phyloP scores from a whole-genome alignment of 768 basidiomycete species.

The Suillus paluster region DNA sequence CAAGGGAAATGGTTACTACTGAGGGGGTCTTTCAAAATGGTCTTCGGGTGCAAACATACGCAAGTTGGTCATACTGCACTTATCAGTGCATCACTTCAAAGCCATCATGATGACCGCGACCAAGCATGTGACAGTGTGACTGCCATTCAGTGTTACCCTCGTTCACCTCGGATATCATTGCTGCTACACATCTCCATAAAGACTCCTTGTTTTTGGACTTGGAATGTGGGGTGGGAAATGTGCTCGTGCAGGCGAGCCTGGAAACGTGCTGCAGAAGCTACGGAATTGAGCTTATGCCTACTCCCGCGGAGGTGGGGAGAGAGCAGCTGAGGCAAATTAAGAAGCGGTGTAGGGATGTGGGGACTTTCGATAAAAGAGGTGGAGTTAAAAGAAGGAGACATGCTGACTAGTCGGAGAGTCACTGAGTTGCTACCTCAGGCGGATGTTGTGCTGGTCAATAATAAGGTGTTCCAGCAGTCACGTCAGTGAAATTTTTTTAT shows the following conservation, averaged over 20 bases:
- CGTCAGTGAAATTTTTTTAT: conserved; percentile 50
- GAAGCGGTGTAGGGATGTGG: conserved; percentile 89
- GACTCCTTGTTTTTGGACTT: conserved; percentile 80
- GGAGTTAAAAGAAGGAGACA: conserved; percentile 84
- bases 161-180: conserved; percentile 60
- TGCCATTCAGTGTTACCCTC: conserved; percentile 85
- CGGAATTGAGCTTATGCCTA: conserved; percentile 79
- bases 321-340: conserved; percentile 76
- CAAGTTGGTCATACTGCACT: too few species aligned
- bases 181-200: conserved; percentile 52
- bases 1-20: too few species aligned
- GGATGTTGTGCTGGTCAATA: conserved; percentile 91
- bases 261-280: conserved; percentile 80
- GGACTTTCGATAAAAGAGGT: conserved; percentile 77
- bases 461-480: conserved; percentile 79
- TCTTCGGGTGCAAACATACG: too few species aligned
- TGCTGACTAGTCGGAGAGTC: conserved; percentile 71
- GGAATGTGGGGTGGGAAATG: conserved; percentile 87
- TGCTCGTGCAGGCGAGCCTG: conserved; percentile 79
- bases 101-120: too few species aligned
- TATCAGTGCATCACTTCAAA: too few species aligned
- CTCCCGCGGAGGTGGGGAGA: conserved; percentile 80
- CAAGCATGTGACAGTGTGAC: too few species aligned
- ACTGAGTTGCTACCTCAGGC: conserved; percentile 75
- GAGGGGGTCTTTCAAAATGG: too few species aligned